Evolutionary conservation across 306 rosid species (phyloP).

Genomic region (Malus sieversii): DNA sequence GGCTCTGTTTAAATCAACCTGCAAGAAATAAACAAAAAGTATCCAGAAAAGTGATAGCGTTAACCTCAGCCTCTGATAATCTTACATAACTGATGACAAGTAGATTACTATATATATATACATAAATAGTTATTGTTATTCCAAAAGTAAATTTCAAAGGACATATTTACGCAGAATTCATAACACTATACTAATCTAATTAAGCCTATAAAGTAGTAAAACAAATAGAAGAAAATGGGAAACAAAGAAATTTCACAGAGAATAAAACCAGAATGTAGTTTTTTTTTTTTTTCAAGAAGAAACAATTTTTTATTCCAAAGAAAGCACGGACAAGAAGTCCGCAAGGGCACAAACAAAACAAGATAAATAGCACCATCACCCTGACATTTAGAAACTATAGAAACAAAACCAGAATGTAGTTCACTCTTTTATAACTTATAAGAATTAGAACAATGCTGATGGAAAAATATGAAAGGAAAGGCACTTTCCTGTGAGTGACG

Average conservation of each 20-base stretch:
- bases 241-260: not conserved
- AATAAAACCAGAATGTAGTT: not conserved
- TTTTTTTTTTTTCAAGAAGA: no score
- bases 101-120: not conserved
- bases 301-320: no score
- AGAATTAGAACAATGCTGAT: not conserved
- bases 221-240: not conserved
- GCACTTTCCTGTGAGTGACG: constrained; percentile 60
- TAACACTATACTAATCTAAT: not conserved
- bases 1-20: constrained; percentile 97
- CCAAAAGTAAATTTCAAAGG: not conserved
- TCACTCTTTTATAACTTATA: not conserved
- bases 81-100: not conserved
- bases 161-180: not conserved
- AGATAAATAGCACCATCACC: no score
- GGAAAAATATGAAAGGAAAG: constrained; percentile 1
- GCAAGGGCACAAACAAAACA: no score
- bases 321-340: no score
- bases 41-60: not conserved
- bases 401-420: not conserved
- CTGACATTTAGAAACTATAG: no score
- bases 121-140: not conserved
- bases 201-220: not conserved
- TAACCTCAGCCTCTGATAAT: not conserved
- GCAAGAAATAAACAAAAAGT: constrained; percentile 13